Base-by-base conservation (phyloP, 2,329 filamentous ascomycete species). In the Penicillium sp. region DNA sequence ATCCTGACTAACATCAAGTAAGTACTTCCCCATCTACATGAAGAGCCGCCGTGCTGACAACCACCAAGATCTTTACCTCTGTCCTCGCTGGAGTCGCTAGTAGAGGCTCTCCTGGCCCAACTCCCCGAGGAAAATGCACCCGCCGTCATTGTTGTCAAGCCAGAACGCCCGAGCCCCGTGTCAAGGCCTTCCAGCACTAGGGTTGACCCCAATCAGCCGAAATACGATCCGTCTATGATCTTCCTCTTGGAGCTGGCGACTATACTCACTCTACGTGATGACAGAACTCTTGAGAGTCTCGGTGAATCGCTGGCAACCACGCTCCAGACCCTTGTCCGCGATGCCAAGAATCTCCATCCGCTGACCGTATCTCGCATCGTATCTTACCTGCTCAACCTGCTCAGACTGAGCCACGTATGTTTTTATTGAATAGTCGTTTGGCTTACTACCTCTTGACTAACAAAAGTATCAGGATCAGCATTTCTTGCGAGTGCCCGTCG, bases 241-340 rank as follows among this genome's bases (percentile, higher is more conserved):
- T 99, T 96, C 70, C 85, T 96, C n/a, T 81, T 99, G 11, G 95
- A 99, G 71, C 83, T 98, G 60, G 90, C 90, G 39, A 97, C 95
- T 0, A 84, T 93, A 1, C 80, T 98, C 36, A 88, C 90, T 7
- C 82, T 96, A 10, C 85, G 90, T 56, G 89, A 96, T 69, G 81
- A 87, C 16, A 84, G 89, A 61, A 91, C 91, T 0, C 83, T 95
- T 33, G 83, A 86, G 60, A 78, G 82, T 6, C 83, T 96, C 41
- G 93, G 93, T 5, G 92, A 93, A 70, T 84, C 86, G 58, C 87
- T 98, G 10, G 89, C 92, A 19, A 88, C 92, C 65, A 86, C 88
- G 6, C 78, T 98, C n/a, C 89, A 96, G 66, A 87, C 85, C 44
- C 84, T 96, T 31, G 84, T 98, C 43, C 86, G 93, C 39, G 91